A percentile compares a stretch with the other conserved stretches of the same genome.
Evolutionary conservation across 495 filamentous ascomycete genomes (phyloP).

Genomic region (Pyrenopolyporus hunteri): DNA sequence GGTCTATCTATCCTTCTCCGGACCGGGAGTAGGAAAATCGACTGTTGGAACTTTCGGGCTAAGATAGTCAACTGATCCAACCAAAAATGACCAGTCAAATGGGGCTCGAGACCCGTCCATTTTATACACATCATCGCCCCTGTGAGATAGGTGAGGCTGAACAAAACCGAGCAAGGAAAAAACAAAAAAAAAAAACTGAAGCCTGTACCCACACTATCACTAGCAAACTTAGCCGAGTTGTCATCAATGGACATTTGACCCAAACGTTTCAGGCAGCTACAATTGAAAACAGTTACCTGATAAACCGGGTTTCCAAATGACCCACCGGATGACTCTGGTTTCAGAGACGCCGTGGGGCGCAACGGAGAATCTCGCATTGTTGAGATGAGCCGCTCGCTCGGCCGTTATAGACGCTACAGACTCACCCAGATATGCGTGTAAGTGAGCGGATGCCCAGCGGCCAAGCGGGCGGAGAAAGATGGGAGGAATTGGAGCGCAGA

Average conservation of each 20-base stretch:
- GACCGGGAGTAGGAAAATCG: neutral
- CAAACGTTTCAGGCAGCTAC: conserved; percentile 12
- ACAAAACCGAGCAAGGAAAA: conserved; percentile 44
- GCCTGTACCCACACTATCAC: conserved; percentile 21
- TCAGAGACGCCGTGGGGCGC: conserved; percentile 18
- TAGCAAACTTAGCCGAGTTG: neutral
- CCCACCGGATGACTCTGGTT: conserved; percentile 2
- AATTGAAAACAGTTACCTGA: conserved; percentile 13
- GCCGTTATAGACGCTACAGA: too few relatives aligned
- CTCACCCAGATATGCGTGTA: too few relatives aligned
- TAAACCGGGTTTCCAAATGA: neutral
- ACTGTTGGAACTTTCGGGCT: conserved; percentile 9
- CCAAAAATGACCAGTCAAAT: conserved; percentile 35
- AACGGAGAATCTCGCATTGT: conserved; percentile 8
- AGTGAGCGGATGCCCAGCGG: too few relatives aligned
- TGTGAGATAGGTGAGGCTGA: conserved; percentile 55
- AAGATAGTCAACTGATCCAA: conserved; percentile 21
- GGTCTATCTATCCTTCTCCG: neutral
- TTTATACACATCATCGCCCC: conserved; percentile 41
- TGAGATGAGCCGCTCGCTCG: too few relatives aligned
- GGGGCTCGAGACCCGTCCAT: neutral
- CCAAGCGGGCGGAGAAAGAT: too few relatives aligned
- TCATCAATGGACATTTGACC: neutral
- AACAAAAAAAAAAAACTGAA: conserved; percentile 38
- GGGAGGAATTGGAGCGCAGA: too few relatives aligned